phyloP scores from a whole-genome alignment of 257 asterid species.

The Ocimum tenuiflorum region DNA sequence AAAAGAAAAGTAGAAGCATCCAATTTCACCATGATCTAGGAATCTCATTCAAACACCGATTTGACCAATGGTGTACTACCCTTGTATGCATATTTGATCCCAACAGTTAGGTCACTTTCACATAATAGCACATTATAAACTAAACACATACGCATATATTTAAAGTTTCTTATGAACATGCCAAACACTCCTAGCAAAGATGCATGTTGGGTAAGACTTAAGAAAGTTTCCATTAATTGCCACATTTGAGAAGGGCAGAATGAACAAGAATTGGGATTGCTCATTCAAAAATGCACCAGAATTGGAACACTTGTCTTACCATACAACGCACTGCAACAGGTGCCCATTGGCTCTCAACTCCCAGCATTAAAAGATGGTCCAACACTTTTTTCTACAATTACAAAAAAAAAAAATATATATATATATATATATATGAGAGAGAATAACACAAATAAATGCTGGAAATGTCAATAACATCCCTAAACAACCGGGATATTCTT shows the following conservation, averaged over 20 bases:
- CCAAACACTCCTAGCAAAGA: neutral
- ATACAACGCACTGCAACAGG: conserved; percentile 85
- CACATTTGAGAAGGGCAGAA: neutral
- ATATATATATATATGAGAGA: conserved; percentile 15
- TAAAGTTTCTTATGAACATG: neutral
- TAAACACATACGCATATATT: neutral
- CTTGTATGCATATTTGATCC: neutral
- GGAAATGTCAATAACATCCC: neutral
- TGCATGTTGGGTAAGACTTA: neutral
- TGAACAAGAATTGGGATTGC: neutral
- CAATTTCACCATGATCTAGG: neutral
- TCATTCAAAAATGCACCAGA: neutral
- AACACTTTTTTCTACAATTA: conserved; percentile 60
- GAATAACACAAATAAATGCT: neutral
- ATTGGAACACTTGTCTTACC: conserved; percentile 41
- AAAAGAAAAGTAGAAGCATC: neutral
- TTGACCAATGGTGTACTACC: neutral
- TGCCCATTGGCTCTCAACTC: conserved; percentile 99
- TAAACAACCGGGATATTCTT: neutral
- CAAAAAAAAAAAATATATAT: too few species aligned
- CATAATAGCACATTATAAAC: neutral
- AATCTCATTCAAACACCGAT: neutral
- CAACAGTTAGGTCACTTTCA: neutral
- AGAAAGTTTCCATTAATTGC: neutral
- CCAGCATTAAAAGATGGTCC: conserved; percentile 85